phyloP scores from a whole-genome alignment of 176 grass and related monocot genomes.

The Aegilops longissima region DNA sequence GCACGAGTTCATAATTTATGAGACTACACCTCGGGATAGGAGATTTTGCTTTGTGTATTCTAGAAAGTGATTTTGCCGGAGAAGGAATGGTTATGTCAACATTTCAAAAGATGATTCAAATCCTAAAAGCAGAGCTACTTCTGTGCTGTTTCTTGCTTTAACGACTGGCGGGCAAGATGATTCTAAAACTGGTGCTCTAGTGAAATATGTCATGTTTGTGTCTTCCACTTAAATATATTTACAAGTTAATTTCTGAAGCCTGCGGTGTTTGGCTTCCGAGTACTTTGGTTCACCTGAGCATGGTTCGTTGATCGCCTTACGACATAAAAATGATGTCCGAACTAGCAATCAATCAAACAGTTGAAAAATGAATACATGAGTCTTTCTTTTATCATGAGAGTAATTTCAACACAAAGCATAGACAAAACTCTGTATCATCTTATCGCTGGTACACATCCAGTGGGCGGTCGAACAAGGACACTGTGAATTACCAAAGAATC shows the following conservation, averaged over 20 bases:
- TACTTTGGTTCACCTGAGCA: constrained; percentile 40
- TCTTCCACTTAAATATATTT: constrained; percentile 48
- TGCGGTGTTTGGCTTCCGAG: constrained; percentile 50
- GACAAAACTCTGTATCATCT: too few relatives aligned
- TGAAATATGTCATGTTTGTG: constrained; percentile 33
- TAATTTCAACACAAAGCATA: too few relatives aligned
- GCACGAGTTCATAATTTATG: constrained; percentile 26
- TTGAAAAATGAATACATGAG: too few relatives aligned
- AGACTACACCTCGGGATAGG: constrained; percentile 16
- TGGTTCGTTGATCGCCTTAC: constrained; percentile 64
- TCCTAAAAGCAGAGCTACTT: neutral
- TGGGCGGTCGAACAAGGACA: too few relatives aligned
- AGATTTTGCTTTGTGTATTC: constrained; percentile 72
- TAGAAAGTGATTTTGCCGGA: constrained; percentile 64
- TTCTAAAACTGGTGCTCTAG: constrained; percentile 32
- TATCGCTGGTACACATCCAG: too few relatives aligned
- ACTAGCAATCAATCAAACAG: too few relatives aligned
- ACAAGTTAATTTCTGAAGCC: constrained; percentile 41
- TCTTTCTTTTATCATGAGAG: too few relatives aligned
- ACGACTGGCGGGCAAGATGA: neutral
- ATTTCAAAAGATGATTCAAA: constrained; percentile 16
- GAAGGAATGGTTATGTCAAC: constrained; percentile 40
- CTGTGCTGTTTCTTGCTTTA: constrained; percentile 13
- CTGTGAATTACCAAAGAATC: too few relatives aligned
- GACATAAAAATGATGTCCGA: constrained; percentile 23